Base-by-base conservation (phyloP, 805 yeast genomes). In the Dipodascus geniculatus region DNA sequence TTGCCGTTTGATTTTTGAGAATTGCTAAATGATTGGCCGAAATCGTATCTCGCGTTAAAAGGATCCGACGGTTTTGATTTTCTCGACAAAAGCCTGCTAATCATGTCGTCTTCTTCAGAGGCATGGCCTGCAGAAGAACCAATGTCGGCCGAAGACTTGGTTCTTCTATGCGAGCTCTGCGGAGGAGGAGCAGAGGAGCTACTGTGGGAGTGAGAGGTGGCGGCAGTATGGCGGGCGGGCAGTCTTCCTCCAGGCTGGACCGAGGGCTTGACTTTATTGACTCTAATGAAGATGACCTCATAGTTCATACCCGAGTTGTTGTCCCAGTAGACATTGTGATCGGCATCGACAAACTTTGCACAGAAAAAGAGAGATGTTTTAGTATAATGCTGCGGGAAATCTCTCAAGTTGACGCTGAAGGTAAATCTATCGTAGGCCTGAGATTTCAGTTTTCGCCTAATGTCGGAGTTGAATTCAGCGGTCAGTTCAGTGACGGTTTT, bases 281-380 rank as follows among this genome's bases (percentile, higher is more conserved):
- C 64, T 16, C 63, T 56, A 35, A 66, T 69, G 55, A 79, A 74
- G 42, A 66, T 66, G 17, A 87, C 67, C 48, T 71, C 74, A 67
- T 84, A 87, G 68, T 87, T 87, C 48, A 68, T 65, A 51, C 64
- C 63, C 42, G 68, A 57, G 68, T 87, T 88, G 69, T 85, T 87
- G 66, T 87, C 96, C 96, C 96, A 87, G 62, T 65, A 76, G 58
- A 82, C 89, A 48, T 63, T 61, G 16, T 75, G 74, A 48, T 69
- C 66, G 17, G 14, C 44, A 19, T 79, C 68, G 49, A 64, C 61
- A 64, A 78, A 86, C 53, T 77, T 74, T 47, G 84, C 74, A 61
- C 95, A 86, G 60, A 85, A 69, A 48, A 71, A 68, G 58, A 77
- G 16, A 11, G 49, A 47, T 20, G 24, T 47, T 48, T 61, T 52